Conservation (phyloP, 2,329 filamentous ascomycete species). For the Macrophomina tecta region DNA sequence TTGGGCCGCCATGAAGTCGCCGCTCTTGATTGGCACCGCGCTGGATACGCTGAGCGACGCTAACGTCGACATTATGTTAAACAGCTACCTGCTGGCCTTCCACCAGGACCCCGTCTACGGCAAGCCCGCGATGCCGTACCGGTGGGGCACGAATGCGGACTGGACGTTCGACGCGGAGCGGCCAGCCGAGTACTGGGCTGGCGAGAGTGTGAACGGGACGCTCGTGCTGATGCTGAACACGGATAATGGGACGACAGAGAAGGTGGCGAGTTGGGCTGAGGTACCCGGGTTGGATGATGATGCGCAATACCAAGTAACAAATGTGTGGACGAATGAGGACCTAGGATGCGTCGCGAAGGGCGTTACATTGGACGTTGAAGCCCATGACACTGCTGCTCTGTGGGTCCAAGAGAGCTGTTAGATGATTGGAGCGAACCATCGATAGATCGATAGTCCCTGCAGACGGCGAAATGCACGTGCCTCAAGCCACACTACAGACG, state of each 20-base stretch:
- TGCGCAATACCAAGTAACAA: constrained; percentile 31
- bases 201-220: constrained; percentile 34
- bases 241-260: constrained; percentile 29
- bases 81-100: constrained; percentile 51
- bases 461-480: no score
- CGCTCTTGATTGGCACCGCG: constrained; percentile 52
- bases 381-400: constrained; percentile 33
- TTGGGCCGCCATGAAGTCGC: constrained; percentile 51
- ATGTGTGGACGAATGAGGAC: constrained; percentile 35
- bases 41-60: constrained; percentile 45
- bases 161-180: constrained; percentile 53
- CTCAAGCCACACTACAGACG: no score
- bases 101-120: constrained; percentile 54
- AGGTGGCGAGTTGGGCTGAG: constrained; percentile 33
- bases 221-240: constrained; percentile 40
- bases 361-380: constrained; percentile 29
- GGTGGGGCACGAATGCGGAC: constrained; percentile 58
- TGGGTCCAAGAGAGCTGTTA: constrained; percentile 27
- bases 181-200: constrained; percentile 40
- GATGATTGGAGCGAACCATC: not conserved
- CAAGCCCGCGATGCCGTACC: constrained; percentile 46
- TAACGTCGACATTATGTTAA: constrained; percentile 48
- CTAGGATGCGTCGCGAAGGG: constrained; percentile 29
- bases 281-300: constrained; percentile 33
- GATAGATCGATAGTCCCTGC: no score